These are phyloP conservation scores for Plasmopara viticola DNA, from an alignment of 352 stramenopile species.

Conservation along the genomic window DNA sequence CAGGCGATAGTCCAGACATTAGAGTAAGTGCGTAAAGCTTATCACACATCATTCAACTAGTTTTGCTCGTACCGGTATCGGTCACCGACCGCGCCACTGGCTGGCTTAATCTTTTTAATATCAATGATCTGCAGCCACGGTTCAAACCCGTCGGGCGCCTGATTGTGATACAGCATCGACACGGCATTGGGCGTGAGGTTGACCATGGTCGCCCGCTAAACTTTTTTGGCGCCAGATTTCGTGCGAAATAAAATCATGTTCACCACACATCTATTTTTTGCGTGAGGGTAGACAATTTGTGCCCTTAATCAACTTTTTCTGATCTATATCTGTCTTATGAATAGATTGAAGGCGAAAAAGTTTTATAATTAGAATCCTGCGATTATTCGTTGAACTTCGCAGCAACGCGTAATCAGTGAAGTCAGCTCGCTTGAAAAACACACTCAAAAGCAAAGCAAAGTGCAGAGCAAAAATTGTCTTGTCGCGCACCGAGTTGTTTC, in stretches of 20 bases:
- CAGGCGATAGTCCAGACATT: conserved; percentile 1
- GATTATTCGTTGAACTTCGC: too few species aligned
- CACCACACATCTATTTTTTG: neutral
- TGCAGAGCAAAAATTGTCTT: too few species aligned
- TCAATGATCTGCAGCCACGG: conserved; percentile 85
- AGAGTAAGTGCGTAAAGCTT: neutral
- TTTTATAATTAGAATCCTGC: too few species aligned
- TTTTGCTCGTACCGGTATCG: conserved; percentile 46
- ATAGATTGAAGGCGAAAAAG: too few species aligned
- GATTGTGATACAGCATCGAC: conserved; percentile 81
- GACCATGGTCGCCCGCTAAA: conserved; percentile 40
- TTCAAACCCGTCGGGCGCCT: conserved; percentile 79
- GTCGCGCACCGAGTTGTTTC: too few species aligned
- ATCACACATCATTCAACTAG: conserved; percentile 1
- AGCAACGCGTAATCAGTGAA: too few species aligned
- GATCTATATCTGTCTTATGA: too few species aligned
- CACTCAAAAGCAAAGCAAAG: too few species aligned
- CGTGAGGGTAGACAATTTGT: too few species aligned
- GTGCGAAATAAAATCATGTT: conserved; percentile 1
- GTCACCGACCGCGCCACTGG: conserved; percentile 62
- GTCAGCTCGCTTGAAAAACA: too few species aligned
- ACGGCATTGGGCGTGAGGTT: conserved; percentile 82
- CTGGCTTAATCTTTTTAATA: conserved; percentile 84
- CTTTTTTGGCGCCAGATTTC: conserved; percentile 23
- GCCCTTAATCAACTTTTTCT: too few species aligned